Evolutionary conservation across 805 yeast genomes (phyloP).

Genomic region (Cyberlindnera japonica): DNA sequence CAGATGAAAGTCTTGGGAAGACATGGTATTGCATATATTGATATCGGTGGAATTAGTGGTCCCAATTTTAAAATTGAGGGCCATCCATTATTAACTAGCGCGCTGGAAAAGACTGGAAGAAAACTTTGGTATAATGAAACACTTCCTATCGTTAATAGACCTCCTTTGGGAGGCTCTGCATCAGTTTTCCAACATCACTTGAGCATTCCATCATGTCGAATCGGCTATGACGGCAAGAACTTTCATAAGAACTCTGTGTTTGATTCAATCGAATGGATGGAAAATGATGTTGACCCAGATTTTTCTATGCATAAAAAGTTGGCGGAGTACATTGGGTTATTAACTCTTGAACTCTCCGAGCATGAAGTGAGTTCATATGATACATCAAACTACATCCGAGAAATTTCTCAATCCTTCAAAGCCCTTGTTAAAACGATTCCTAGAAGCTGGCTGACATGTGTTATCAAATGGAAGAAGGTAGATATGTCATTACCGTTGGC

Average conservation of each 20-base stretch:
- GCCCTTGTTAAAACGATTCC: constrained; percentile 27
- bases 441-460: constrained; percentile 27
- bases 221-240: constrained; percentile 34
- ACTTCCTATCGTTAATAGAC: constrained; percentile 37
- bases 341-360: constrained; percentile 51
- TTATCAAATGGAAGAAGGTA: background rate
- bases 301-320: constrained; percentile 51
- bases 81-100: constrained; percentile 54
- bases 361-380: constrained; percentile 51
- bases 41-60: constrained; percentile 52
- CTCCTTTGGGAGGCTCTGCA: constrained; percentile 18
- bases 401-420: constrained; percentile 37
- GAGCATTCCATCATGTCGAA: constrained; percentile 60
- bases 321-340: constrained; percentile 57
- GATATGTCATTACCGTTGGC: constrained; percentile 8
- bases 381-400: constrained; percentile 44
- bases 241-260: constrained; percentile 47
- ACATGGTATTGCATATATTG: constrained; percentile 53
- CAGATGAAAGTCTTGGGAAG: constrained; percentile 41
- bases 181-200: constrained; percentile 62
- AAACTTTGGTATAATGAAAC: constrained; percentile 25
- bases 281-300: constrained; percentile 45
- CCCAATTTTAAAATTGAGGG: constrained; percentile 42
- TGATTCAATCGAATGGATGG: constrained; percentile 57
- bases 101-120: constrained; percentile 2